phyloP scores from a whole-genome alignment of 2,329 filamentous ascomycete species.

The Venturia asperata region DNA sequence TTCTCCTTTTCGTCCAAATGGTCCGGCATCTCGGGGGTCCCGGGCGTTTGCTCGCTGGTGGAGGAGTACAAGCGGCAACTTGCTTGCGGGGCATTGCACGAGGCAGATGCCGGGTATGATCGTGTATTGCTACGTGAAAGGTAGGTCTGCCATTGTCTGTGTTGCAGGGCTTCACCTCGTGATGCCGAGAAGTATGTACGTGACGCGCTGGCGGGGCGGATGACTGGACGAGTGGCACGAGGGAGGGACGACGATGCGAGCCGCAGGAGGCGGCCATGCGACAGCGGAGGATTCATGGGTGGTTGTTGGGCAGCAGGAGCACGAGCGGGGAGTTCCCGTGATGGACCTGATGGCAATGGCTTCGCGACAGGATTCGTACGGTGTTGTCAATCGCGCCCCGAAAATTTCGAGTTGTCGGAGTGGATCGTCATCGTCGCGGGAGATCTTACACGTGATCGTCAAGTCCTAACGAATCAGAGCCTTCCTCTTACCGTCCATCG shows the following conservation, averaged over 20 bases:
- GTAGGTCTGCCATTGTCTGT: conserved; percentile 3
- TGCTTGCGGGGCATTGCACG: neutral
- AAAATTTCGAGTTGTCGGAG: neutral
- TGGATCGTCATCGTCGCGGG: neutral
- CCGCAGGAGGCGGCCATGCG: neutral
- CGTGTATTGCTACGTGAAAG: neutral
- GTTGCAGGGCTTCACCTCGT: neutral
- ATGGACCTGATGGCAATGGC: neutral
- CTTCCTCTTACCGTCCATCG: neutral
- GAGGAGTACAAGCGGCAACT: conserved; percentile 10
- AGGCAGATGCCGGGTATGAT: neutral
- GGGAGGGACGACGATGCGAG: conserved; percentile 5
- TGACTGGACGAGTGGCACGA: neutral
- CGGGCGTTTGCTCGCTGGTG: conserved; percentile 7
- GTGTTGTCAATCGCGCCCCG: neutral
- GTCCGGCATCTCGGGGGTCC: conserved; percentile 36
- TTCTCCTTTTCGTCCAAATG: conserved; percentile 42
- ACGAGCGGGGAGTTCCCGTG: neutral
- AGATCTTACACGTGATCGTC: neutral
- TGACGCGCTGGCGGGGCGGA: neutral
- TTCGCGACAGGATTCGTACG: neutral
- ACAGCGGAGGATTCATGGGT: conserved; percentile 3
- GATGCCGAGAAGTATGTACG: neutral
- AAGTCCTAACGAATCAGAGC: neutral
- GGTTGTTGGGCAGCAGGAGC: conserved; percentile 8